phyloP scores from a whole-genome alignment of 495 filamentous ascomycete species.

The Niebla homalea region DNA sequence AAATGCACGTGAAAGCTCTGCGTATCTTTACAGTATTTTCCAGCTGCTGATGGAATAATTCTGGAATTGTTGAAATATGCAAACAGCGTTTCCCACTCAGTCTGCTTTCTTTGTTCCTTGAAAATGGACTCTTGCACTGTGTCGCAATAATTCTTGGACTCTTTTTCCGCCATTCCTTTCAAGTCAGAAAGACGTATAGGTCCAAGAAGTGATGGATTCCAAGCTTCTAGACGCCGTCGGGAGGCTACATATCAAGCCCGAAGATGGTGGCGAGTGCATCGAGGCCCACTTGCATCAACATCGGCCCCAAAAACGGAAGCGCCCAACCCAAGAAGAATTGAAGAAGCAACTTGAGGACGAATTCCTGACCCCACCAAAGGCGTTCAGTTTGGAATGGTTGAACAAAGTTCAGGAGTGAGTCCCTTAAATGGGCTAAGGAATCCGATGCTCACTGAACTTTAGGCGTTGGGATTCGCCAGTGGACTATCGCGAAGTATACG shows the following conservation, averaged over 20 bases:
- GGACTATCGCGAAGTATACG: slow-evolving; percentile 68
- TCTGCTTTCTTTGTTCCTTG: too few relatives aligned
- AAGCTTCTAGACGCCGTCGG: slow-evolving; percentile 19
- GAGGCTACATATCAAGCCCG: slow-evolving; percentile 3
- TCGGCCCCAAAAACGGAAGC: slow-evolving; percentile 44
- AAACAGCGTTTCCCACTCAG: too few relatives aligned
- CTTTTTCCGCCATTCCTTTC: too few relatives aligned
- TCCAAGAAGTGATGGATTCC: slow-evolving; percentile 11
- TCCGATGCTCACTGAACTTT: slow-evolving; percentile 12
- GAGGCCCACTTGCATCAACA: slow-evolving; percentile 42
- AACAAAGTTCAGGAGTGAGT: slow-evolving; percentile 68
- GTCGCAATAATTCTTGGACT: too few relatives aligned
- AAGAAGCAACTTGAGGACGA: slow-evolving; percentile 59
- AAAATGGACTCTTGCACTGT: too few relatives aligned
- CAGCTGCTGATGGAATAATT: too few relatives aligned
- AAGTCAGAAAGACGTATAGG: too few relatives aligned
- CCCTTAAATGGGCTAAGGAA: background rate
- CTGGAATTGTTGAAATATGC: too few relatives aligned
- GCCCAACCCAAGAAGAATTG: slow-evolving; percentile 42
- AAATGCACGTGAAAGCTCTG: too few relatives aligned
- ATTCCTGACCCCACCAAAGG: slow-evolving; percentile 62
- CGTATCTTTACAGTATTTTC: too few relatives aligned
- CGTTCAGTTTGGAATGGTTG: slow-evolving; percentile 72
- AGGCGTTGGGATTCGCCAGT: slow-evolving; percentile 72
- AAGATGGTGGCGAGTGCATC: slow-evolving; percentile 25